Conservation (phyloP, 495 filamentous ascomycete species). For the Cercophora sp. region DNA sequence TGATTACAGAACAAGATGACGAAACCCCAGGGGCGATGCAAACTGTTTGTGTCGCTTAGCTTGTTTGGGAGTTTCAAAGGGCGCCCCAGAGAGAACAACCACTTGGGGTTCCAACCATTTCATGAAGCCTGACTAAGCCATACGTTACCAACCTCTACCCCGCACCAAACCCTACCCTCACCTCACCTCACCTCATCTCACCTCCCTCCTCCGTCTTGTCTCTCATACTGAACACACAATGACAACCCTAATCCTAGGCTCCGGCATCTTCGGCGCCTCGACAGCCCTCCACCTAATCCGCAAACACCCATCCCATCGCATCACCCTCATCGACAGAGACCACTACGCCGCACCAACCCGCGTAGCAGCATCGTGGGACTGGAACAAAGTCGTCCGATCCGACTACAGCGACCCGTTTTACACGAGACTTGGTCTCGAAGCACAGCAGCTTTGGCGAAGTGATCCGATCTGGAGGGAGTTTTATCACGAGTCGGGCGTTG, state of each 20-base stretch:
- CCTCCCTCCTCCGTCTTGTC: background rate
- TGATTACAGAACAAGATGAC: no score
- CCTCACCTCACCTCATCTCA: no score
- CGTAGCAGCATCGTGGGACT: slow-evolving; percentile 60
- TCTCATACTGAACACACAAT: background rate
- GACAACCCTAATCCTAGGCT: slow-evolving; percentile 57
- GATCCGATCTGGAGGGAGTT: slow-evolving; percentile 52
- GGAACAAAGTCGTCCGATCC: slow-evolving; percentile 64
- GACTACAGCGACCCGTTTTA: slow-evolving; percentile 60
- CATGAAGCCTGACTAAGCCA: no score
- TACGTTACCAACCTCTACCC: no score
- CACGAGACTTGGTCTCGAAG: slow-evolving; percentile 53
- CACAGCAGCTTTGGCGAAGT: slow-evolving; percentile 48
- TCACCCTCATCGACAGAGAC: slow-evolving; percentile 58
- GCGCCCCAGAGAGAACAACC: no score
- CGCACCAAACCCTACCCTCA: no score
- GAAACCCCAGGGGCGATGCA: no score
- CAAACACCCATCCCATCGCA: slow-evolving; percentile 43
- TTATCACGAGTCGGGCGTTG: slow-evolving; percentile 56
- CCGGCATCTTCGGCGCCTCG: slow-evolving; percentile 62
- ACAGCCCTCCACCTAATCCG: slow-evolving; percentile 59
- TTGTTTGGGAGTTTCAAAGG: no score
- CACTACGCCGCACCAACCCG: slow-evolving; percentile 35
- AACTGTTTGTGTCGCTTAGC: no score
- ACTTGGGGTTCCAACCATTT: no score